Percentiles rank a stretch among this genome's conserved stretches.
phyloP scores from a whole-genome alignment of 176 grass and related monocot species.

The Neostapfia colusana region DNA sequence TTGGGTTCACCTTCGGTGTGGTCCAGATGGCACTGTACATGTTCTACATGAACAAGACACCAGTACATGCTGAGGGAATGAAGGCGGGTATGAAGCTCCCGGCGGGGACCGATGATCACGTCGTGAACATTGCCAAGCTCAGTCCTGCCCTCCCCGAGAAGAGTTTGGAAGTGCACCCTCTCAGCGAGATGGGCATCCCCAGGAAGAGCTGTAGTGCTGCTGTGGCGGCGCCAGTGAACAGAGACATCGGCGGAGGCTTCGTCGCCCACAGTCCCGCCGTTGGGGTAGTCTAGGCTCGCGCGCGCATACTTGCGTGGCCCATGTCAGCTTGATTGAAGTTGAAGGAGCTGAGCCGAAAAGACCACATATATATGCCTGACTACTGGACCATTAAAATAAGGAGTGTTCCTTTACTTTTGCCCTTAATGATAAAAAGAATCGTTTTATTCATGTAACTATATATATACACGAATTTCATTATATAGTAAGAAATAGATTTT shows the following conservation, averaged over 20 bases:
- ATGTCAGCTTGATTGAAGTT: too few relatives aligned
- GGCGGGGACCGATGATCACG: not conserved
- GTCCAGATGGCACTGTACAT: conserved; percentile 64
- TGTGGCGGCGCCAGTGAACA: not conserved
- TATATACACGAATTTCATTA: too few relatives aligned
- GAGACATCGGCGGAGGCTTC: not conserved
- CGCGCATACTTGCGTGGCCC: not conserved
- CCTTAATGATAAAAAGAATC: too few relatives aligned
- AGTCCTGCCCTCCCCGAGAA: not conserved
- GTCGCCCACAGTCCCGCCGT: not conserved
- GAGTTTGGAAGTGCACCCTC: conserved; percentile 28
- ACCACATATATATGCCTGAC: too few relatives aligned
- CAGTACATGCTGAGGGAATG: not conserved
- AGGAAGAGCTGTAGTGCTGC: conserved; percentile 15
- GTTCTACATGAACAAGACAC: conserved; percentile 53
- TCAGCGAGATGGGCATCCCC: conserved; percentile 9
- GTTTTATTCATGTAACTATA: too few relatives aligned
- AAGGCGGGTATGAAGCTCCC: conserved; percentile 25
- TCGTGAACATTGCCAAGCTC: conserved; percentile 45
- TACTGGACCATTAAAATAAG: too few relatives aligned
- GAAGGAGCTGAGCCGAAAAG: too few relatives aligned
- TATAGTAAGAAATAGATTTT: too few relatives aligned
- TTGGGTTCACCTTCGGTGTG: conserved; percentile 72
- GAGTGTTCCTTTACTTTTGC: too few relatives aligned
- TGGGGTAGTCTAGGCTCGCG: conserved; percentile 16